Base-by-base conservation (phyloP, 495 filamentous ascomycete species). In the Daldinia bambusicola region DNA sequence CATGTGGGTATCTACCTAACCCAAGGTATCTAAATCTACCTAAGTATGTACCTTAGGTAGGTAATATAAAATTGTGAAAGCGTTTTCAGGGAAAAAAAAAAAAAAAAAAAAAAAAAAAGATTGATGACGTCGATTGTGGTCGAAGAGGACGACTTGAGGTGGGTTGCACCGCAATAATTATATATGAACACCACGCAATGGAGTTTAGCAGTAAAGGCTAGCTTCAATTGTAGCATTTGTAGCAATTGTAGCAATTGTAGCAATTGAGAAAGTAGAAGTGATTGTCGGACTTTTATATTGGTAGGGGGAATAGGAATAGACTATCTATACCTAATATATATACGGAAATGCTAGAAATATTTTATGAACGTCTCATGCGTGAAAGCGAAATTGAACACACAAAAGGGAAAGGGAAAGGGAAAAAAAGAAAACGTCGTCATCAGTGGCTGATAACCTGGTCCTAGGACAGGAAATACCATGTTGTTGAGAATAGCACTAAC, bases 401-500 rank as follows among this genome's bases (percentile, higher is more conserved):
- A 60, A 20, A n/a, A 32, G 26, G 22, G 16, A 20, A 36, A 55
- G 26, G 63, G 6, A 20, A n/a, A 32, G 26, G 22, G 16, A 20
- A 36, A 55, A 3, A 67, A 1, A 63, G 51, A 45, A 57, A 43
- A 58, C 65, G 56, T 72, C 70, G 65, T 72, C 70, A 72, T 72
- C 64, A 18, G 70, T 69, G 65, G 70, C 70, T 72, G 59, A 57
- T 63, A 41, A 43, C 9, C 58, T 57, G 36, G 36, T 38, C 43
- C 36, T 26, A 16, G 20, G 13, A 34, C 36, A 10, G 55, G 55
- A 41, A 53, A 43, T 26, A 66, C 63, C 58, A 58, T 40, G 55
- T 31, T 55, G 43, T 16, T 48, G 22, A 48, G 9, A 48, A 22
- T 48, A 48, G 18, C 7, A 48, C 43, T 48, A 48, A 48, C 43